phyloP scores from a whole-genome alignment of 106 monocot species.

The Ottelia alismoides region DNA sequence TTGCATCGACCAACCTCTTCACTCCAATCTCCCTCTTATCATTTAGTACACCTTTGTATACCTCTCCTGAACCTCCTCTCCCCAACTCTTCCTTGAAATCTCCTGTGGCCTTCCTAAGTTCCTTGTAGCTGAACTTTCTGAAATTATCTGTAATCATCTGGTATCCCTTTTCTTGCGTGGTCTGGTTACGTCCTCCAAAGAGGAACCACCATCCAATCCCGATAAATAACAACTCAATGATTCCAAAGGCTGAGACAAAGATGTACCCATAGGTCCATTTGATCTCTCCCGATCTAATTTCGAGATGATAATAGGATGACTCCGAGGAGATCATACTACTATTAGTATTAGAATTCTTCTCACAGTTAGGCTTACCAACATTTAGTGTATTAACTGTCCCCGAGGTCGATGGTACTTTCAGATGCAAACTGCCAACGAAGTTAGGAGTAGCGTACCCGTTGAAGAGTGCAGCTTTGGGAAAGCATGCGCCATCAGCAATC shows the following conservation, averaged over 20 bases:
- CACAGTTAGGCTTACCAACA: background rate
- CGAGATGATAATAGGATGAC: background rate
- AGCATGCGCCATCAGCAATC: slow-evolving; percentile 19
- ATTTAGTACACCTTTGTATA: slow-evolving; percentile 46
- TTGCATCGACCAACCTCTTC: slow-evolving; percentile 43
- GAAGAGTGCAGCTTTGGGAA: slow-evolving; percentile 17
- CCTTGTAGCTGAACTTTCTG: slow-evolving; percentile 36
- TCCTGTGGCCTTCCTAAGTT: slow-evolving; percentile 30
- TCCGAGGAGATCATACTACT: no score
- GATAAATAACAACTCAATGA: slow-evolving; percentile 32
- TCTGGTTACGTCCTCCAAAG: slow-evolving; percentile 3
- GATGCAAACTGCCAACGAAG: background rate
- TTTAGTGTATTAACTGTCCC: no score
- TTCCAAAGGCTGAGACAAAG: slow-evolving; percentile 25
- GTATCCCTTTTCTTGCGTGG: slow-evolving; percentile 30
- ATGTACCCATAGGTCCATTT: slow-evolving; percentile 25
- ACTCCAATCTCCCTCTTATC: slow-evolving; percentile 37
- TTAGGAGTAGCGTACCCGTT: slow-evolving; percentile 20
- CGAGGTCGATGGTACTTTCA: background rate
- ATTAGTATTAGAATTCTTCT: background rate
- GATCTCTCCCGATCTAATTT: background rate
- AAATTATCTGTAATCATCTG: slow-evolving; percentile 38
- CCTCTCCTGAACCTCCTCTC: slow-evolving; percentile 41
- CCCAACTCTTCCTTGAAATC: slow-evolving; percentile 45
- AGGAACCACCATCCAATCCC: slow-evolving; percentile 45